Percentiles rank a stretch among this genome's conserved stretches.
These are phyloP conservation scores for Sequoiadendron giganteum DNA, from an alignment of 75 land plant species.

Conservation along the genomic window DNA sequence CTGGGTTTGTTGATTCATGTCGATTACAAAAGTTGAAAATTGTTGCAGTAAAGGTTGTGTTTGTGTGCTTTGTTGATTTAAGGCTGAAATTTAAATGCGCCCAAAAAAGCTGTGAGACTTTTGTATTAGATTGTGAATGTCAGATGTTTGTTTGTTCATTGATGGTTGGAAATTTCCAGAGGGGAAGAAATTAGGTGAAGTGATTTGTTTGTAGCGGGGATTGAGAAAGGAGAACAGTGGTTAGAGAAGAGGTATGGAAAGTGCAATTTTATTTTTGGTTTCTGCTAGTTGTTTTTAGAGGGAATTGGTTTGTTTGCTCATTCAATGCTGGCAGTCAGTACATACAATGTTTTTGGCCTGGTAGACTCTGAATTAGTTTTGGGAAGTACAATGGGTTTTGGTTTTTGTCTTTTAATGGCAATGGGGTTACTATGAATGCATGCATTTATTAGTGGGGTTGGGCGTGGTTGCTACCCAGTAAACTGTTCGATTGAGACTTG, in stretches of 20 bases:
- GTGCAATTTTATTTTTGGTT: neutral
- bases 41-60: neutral
- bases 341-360: neutral
- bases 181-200: neutral
- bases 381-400: neutral
- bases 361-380: neutral
- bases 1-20: neutral
- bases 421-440: slow-evolving; percentile 4
- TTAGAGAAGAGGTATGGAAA: neutral
- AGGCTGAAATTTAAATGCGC: neutral
- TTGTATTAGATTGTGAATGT: neutral
- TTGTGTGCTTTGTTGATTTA: neutral
- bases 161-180: neutral
- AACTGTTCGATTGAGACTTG: neutral
- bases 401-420: neutral
- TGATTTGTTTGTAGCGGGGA: neutral
- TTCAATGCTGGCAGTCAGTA: neutral
- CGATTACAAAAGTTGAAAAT: neutral
- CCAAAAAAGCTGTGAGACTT: neutral
- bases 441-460: neutral
- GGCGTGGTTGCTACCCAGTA: neutral
- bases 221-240: neutral
- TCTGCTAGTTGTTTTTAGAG: neutral
- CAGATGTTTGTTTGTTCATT: neutral
- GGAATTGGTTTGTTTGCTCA: neutral